Evolutionary conservation across 352 stramenopile genomes (phyloP).

Genomic region (Phytopythium sindhum): DNA sequence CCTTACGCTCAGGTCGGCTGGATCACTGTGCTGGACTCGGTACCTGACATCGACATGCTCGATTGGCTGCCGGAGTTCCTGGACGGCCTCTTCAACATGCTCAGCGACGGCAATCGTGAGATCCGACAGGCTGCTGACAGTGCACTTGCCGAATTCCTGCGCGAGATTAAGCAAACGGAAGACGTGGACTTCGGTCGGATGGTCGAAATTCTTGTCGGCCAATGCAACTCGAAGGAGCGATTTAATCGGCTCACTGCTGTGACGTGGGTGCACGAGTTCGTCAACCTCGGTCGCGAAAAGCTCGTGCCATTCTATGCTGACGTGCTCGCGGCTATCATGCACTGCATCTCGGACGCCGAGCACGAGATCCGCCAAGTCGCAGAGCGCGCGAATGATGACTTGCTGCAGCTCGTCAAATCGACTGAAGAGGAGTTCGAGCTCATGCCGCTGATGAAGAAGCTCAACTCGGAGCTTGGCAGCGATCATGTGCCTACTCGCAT

Average conservation of each 20-base stretch:
- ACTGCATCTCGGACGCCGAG: conserved; percentile 97
- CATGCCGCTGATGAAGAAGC: conserved; percentile 91
- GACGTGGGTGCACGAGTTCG: conserved; percentile 98
- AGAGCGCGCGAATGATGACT: conserved; percentile 95
- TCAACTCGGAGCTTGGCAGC: conserved; percentile 93
- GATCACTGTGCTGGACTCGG: conserved; percentile 98
- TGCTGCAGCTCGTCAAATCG: conserved; percentile 93
- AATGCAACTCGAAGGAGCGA: conserved; percentile 96
- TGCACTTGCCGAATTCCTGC: conserved; percentile 92
- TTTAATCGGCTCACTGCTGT: conserved; percentile 97
- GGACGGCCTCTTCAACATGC: conserved; percentile 99
- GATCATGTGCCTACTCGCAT: conserved; percentile 97
- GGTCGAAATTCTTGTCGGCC: conserved; percentile 96
- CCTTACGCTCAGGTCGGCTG: conserved; percentile 72
- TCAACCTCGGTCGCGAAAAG: conserved; percentile 93
- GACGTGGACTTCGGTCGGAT: conserved; percentile 98
- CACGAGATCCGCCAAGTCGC: conserved; percentile 96
- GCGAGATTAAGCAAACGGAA: conserved; percentile 95
- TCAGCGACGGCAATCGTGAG: conserved; percentile 98
- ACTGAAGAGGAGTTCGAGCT: conserved; percentile 91
- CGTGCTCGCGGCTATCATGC: conserved; percentile 95
- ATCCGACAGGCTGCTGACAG: conserved; percentile 96
- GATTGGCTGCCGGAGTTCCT: conserved; percentile 97
- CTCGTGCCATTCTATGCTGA: conserved; percentile 96
- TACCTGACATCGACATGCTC: conserved; percentile 99